Conservation (phyloP, 352 stramenopile species). For the Aphanomyces stellatus region DNA sequence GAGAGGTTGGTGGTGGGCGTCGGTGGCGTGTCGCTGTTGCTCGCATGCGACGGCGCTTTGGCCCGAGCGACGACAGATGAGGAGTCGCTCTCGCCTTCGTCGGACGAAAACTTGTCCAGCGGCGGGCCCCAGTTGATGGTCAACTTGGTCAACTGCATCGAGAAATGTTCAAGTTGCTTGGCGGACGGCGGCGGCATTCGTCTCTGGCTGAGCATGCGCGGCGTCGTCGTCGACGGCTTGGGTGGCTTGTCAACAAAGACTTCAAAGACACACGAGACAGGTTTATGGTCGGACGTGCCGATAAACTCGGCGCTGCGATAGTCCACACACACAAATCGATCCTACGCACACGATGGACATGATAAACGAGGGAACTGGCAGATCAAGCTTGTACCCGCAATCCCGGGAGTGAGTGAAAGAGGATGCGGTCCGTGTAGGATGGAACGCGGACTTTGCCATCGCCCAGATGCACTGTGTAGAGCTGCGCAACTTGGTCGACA, state of each 20-base stretch:
- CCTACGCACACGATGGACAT: slow-evolving; percentile 3
- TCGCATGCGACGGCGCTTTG: no score
- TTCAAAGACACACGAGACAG: slow-evolving; percentile 58
- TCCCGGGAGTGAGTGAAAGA: slow-evolving; percentile 69
- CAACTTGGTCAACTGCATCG: neutral
- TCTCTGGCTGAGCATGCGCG: no score
- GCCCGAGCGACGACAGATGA: no score
- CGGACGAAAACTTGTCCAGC: neutral
- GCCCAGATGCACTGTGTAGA: slow-evolving; percentile 62
- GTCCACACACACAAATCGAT: slow-evolving; percentile 47
- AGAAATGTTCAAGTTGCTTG: neutral
- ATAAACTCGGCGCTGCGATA: slow-evolving; percentile 76
- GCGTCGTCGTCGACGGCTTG: neutral
- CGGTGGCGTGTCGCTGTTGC: no score
- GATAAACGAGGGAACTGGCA: neutral
- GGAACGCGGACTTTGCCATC: slow-evolving; percentile 55
- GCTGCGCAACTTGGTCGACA: neutral
- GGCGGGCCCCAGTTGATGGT: neutral
- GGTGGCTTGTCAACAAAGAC: slow-evolving; percentile 22
- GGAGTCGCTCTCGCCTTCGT: neutral
- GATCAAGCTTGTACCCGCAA: slow-evolving; percentile 7
- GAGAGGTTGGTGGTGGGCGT: neutral
- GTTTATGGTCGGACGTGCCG: slow-evolving; percentile 76
- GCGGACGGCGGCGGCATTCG: neutral
- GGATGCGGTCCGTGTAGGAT: slow-evolving; percentile 85